These are phyloP conservation scores for Coniella lustricola DNA, from an alignment of 2,329 filamentous ascomycete genomes.

Conservation along the genomic window DNA sequence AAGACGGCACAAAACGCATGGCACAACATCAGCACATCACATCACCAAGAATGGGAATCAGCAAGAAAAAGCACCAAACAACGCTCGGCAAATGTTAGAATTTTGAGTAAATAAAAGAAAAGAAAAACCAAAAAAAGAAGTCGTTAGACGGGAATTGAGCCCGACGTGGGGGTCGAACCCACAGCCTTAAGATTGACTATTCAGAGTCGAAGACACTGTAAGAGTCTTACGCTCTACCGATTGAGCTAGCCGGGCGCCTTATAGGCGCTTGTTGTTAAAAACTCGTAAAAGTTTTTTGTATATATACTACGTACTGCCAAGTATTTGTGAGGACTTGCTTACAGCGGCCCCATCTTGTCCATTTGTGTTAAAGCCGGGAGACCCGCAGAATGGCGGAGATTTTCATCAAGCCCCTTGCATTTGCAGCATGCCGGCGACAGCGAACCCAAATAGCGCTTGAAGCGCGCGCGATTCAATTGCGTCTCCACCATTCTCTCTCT, in stretches of 20 bases:
- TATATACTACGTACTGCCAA: too few species aligned
- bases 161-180: slow-evolving; percentile 8
- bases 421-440: slow-evolving; percentile 3
- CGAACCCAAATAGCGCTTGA: not conserved
- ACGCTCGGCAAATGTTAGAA: too few species aligned
- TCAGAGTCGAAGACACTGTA: slow-evolving; percentile 24
- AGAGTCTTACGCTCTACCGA: slow-evolving; percentile 70
- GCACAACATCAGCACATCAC: not conserved
- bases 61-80: not conserved
- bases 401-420: slow-evolving; percentile 2
- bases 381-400: not conserved
- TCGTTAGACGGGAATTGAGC: slow-evolving; percentile 3
- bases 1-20: not conserved
- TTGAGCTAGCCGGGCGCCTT: slow-evolving; percentile 55
- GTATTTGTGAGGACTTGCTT: too few species aligned
- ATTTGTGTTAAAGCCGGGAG: not conserved
- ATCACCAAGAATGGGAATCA: too few species aligned
- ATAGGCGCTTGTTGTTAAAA: not conserved
- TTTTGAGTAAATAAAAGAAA: not conserved
- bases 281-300: too few species aligned
- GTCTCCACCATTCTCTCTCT: not conserved
- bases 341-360: not conserved
- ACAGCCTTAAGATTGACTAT: slow-evolving; percentile 4
- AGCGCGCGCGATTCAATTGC: not conserved
- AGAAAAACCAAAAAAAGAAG: not conserved